Conservation (phyloP, 2,329 filamentous ascomycete genomes). For the Beauveria sp. region DNA sequence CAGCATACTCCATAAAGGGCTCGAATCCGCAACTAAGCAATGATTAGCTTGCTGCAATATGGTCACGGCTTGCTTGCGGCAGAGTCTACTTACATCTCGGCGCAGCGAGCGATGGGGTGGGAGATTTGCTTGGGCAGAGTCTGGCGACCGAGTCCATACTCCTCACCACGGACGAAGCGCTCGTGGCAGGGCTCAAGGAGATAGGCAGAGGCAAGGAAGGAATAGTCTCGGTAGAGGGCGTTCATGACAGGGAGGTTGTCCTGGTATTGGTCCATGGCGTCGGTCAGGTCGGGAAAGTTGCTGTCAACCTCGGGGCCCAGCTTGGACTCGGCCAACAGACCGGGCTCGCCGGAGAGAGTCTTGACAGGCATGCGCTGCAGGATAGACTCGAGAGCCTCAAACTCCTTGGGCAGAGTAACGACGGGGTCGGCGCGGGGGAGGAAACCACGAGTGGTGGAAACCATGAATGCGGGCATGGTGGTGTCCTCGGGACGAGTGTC, state of each 20-base stretch:
- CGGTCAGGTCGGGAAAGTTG: conserved; percentile 71
- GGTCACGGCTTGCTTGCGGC: not conserved
- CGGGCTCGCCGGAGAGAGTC: conserved; percentile 64
- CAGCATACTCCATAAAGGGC: conserved; percentile 83
- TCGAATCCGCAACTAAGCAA: conserved; percentile 59
- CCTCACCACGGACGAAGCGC: conserved; percentile 59
- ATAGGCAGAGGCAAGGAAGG: conserved; percentile 83
- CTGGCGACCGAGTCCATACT: conserved; percentile 71
- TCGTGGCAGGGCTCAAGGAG: conserved; percentile 87
- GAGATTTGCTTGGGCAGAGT: conserved; percentile 66
- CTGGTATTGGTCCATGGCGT: conserved; percentile 62
- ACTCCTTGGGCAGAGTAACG: conserved; percentile 61
- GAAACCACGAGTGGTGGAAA: conserved; percentile 67
- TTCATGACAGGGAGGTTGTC: conserved; percentile 73
- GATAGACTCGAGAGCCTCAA: conserved; percentile 63
- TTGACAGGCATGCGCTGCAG: conserved; percentile 72
- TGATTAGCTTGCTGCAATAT: not conserved
- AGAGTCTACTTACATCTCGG: conserved; percentile 62
- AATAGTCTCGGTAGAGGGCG: conserved; percentile 84
- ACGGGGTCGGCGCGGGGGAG: conserved; percentile 60
- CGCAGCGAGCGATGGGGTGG: conserved; percentile 75
- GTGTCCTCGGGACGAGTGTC: conserved; percentile 56
- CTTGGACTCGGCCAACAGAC: conserved; percentile 65
- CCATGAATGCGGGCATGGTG: conserved; percentile 67
- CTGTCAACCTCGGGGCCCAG: conserved; percentile 67